Percentiles rank a stretch among this genome's conserved stretches.
Evolutionary conservation across 768 basidiomycete genomes (phyloP).

Genomic region (Termitomyces titanicus): DNA sequence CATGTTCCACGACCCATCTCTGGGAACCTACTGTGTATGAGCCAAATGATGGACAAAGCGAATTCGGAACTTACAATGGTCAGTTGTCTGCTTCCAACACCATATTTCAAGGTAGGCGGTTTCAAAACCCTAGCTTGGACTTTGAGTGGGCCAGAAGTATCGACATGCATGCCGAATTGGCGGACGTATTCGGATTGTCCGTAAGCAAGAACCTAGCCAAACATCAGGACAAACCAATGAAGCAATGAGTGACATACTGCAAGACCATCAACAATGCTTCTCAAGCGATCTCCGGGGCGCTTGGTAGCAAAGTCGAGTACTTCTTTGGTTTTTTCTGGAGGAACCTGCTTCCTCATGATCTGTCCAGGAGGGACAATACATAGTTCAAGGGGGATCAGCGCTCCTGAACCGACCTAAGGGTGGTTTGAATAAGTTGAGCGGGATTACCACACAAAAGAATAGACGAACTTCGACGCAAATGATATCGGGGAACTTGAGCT

Average conservation of each 20-base stretch:
- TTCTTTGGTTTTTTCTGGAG: slow-evolving; percentile 58
- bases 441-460: background rate
- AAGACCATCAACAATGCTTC: slow-evolving; percentile 51
- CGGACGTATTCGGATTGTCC: slow-evolving; percentile 73
- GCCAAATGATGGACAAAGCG: background rate
- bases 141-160: slow-evolving; percentile 46
- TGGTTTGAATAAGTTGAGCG: background rate
- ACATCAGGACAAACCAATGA: background rate
- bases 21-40: slow-evolving; percentile 41
- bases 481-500: slow-evolving; percentile 57
- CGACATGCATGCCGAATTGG: slow-evolving; percentile 69
- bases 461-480: slow-evolving; percentile 63
- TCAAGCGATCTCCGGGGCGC: slow-evolving; percentile 50
- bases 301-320: slow-evolving; percentile 69
- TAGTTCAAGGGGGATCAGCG: slow-evolving; percentile 59
- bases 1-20: slow-evolving; percentile 81
- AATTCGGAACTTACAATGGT: slow-evolving; percentile 46
- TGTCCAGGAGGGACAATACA: slow-evolving; percentile 59
- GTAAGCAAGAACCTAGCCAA: slow-evolving; percentile 53
- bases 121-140: slow-evolving; percentile 61
- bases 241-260: slow-evolving; percentile 30
- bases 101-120: slow-evolving; percentile 67
- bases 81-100: slow-evolving; percentile 47
- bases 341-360: slow-evolving; percentile 70
- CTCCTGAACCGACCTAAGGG: slow-evolving; percentile 54